A percentile compares a stretch with the other conserved stretches of the same genome.
phyloP scores from a whole-genome alignment of 75 land plant genomes.

The Azolla pinnata region DNA sequence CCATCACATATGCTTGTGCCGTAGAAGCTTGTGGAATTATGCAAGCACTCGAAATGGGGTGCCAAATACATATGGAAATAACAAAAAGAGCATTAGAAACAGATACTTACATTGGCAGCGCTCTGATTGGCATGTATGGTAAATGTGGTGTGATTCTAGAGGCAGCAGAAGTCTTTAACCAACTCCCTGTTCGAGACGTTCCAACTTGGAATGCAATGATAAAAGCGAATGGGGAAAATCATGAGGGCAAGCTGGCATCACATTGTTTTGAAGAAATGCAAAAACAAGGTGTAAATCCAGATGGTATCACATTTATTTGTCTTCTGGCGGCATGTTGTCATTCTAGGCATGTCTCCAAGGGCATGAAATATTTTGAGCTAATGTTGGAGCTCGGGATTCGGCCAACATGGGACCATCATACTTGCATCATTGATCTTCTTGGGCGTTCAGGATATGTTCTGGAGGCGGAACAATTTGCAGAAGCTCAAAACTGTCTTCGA shows the following conservation, averaged over 20 bases:
- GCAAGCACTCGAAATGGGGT: slow-evolving; percentile 21
- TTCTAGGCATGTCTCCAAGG: too few species aligned
- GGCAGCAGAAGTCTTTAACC: slow-evolving; percentile 25
- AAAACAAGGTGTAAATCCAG: slow-evolving; percentile 16
- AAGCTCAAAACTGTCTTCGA: slow-evolving; percentile 7
- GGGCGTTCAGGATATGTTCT: slow-evolving; percentile 24
- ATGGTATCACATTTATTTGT: slow-evolving; percentile 36
- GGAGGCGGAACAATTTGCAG: slow-evolving; percentile 15
- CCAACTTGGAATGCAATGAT: slow-evolving; percentile 46
- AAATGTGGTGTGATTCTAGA: slow-evolving; percentile 9
- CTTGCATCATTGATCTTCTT: slow-evolving; percentile 31
- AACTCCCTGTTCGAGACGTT: slow-evolving; percentile 27
- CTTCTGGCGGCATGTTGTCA: slow-evolving; percentile 38
- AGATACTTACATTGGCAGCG: slow-evolving; percentile 5
- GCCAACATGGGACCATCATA: slow-evolving; percentile 21
- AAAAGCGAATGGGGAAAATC: slow-evolving; percentile 21
- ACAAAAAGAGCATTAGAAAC: slow-evolving; percentile 5
- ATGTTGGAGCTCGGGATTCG: slow-evolving; percentile 14
- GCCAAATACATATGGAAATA: slow-evolving; percentile 39
- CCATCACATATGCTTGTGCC: slow-evolving; percentile 36
- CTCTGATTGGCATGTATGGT: slow-evolving; percentile 22
- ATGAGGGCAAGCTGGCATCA: slow-evolving; percentile 13
- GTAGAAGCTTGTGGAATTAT: slow-evolving; percentile 46
- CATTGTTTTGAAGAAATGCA: slow-evolving; percentile 24
- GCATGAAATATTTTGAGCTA: slow-evolving; percentile 17